Conservation (phyloP, 164 flowering plant species). For the Euptelea pleiosperma region DNA sequence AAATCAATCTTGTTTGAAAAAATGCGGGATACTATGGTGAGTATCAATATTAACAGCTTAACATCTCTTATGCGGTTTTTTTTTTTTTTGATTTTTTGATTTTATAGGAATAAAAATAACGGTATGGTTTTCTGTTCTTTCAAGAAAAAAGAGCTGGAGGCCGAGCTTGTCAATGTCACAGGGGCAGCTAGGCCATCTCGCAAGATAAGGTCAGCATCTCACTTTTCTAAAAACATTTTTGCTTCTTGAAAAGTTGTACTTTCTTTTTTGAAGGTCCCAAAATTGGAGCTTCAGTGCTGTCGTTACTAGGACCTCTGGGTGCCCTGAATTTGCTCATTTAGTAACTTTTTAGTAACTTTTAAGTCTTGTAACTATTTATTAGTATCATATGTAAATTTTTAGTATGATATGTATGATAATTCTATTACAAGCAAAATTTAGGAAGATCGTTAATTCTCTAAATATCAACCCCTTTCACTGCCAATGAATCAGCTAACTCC, state of each 20-base stretch:
- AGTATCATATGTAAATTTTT: too few species aligned
- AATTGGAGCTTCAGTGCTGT: background rate
- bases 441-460: too few species aligned
- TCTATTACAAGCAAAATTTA: too few species aligned
- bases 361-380: too few species aligned
- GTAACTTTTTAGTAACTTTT: too few species aligned
- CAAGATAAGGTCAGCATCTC: constrained; percentile 63
- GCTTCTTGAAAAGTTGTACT: background rate
- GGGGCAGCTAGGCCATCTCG: constrained; percentile 83
- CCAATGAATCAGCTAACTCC: too few species aligned
- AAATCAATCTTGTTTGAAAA: constrained; percentile 94
- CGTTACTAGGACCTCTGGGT: too few species aligned
- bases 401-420: too few species aligned
- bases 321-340: too few species aligned
- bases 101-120: background rate
- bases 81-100: background rate
- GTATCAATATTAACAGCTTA: constrained; percentile 1
- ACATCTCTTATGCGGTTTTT: background rate
- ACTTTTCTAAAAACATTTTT: background rate
- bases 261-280: background rate
- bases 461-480: too few species aligned
- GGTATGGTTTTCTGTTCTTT: constrained; percentile 12
- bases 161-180: constrained; percentile 91
- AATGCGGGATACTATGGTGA: constrained; percentile 98
- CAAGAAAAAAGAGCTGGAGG: constrained; percentile 98